Evolutionary conservation across 1,284 basidiomycete genomes (phyloP).

Genomic region (Inonotus obliquus): DNA sequence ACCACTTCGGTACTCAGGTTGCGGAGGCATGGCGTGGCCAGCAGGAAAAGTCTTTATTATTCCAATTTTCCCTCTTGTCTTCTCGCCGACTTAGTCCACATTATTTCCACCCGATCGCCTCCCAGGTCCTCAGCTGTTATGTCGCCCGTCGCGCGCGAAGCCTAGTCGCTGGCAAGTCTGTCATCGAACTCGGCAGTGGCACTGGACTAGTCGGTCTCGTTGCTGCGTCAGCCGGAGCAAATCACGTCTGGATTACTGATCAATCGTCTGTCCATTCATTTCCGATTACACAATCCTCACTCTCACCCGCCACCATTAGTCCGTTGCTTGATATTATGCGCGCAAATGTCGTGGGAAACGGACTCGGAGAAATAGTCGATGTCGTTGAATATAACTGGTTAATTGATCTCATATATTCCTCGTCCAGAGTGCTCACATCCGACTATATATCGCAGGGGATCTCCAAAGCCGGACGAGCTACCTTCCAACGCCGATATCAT

Average conservation of each 20-base stretch:
- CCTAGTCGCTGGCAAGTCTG: constrained; percentile 47
- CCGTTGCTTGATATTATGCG: constrained; percentile 56
- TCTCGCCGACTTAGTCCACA: constrained; percentile 4
- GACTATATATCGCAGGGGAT: constrained; percentile 28
- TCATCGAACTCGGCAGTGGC: constrained; percentile 85
- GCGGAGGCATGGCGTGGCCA: constrained; percentile 90
- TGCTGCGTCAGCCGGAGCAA: constrained; percentile 62
- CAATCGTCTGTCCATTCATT: constrained; percentile 60
- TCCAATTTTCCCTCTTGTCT: constrained; percentile 10
- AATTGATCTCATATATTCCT: constrained; percentile 20
- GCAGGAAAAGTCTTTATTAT: constrained; percentile 66
- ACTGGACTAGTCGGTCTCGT: constrained; percentile 89
- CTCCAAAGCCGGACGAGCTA: constrained; percentile 25
- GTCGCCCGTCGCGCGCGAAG: constrained; percentile 51
- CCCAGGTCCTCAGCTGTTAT: constrained; percentile 73
- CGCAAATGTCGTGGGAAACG: constrained; percentile 9
- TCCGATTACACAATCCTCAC: not conserved
- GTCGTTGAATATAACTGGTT: constrained; percentile 80
- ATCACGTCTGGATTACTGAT: constrained; percentile 77
- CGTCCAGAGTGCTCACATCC: no score
- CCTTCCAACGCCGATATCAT: constrained; percentile 47
- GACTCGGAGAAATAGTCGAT: constrained; percentile 30
- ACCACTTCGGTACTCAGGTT: constrained; percentile 58
- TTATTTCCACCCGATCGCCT: constrained; percentile 10
- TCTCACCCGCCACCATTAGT: constrained; percentile 35